Evolutionary conservation across 1,284 basidiomycete genomes (phyloP), one percentile per base, ranked within the genome.

Genomic region (Trichosporon asahii): DNA sequence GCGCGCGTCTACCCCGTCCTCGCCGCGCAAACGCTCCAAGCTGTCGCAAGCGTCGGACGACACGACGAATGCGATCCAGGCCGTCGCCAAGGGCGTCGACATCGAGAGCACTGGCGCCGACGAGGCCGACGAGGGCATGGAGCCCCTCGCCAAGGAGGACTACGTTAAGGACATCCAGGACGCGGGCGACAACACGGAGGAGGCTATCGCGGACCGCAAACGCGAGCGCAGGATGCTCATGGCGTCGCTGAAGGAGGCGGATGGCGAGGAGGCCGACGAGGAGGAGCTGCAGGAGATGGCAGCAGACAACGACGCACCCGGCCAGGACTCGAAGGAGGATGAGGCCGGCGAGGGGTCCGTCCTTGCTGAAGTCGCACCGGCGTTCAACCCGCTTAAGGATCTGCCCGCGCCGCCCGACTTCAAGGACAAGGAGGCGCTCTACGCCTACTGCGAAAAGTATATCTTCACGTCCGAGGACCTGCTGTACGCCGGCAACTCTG

Each of bases 41-140:
- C 27, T 64, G 15, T 61, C 35, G 7, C 35, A 37, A 14, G 35
- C 35, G 9, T 37, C 37, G 23, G 70, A 71, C 31, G 49, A 29
- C 12, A 67, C 71, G 2, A 66, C 66, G 6, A 66, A 66, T 27
- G 65, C 57, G 64, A 65, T 6, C 65, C 61, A 31, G 61, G 66
- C 7, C 27, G 25, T 15, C 66, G 68, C 27, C 29, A 66, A 23
- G 61, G 49, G 18, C 35, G 46, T 27, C 35, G 65, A 46, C 9
- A 64, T 9, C 1, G 65, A 40, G 3, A 68, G 44, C 1, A 61
- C 61, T 2, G 70, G 66, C n/a, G 68, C 53, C 4, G 70, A 68
- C 25, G 70, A 70, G n/a, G 69, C 66, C 2, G 70, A 85, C 21
- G 85, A 86, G 12, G 81, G 81, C 33, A 85, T 87, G 46, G 83